Evolutionary conservation across 139 green algal genomes (phyloP), one percentile per base, ranked within the genome.

Genomic region (Micromonas pusilla): DNA sequence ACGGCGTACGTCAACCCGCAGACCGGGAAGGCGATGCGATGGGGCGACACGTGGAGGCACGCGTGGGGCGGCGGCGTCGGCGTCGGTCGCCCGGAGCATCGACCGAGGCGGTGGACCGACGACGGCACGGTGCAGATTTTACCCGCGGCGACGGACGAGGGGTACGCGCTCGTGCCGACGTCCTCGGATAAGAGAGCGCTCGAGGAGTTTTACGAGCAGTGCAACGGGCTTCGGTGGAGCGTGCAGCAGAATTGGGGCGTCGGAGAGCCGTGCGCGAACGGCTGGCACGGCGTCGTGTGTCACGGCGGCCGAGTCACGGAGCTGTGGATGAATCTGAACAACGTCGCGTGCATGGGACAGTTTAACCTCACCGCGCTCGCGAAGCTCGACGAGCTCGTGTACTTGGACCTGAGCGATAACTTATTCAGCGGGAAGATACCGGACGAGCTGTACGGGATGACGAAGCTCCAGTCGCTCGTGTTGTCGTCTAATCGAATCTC

Each of bases 201-300:
- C 3, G 28, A 52, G 21, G 72, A 78, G 52, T 66, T 78, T 21
- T 78, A 78, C 52, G 52, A 78, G 3, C 20, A 64, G 6, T 78
- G 72, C 52, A 68, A 66, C 16, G 72, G 72, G 45, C 16, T 38
- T 6, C 26, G 45, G 16, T 78, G 72, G 72, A 78, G 57, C 26
- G 26, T 30, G 25, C 21, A 36, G 23, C 72, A 45, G 39, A 78
- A 66, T n/a, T 78, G 72, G 72, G 31, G 53, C 45, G 38, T 66
- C 19, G 72, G 72, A 2, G 72, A 78, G 25, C 72, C 72, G 45
- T 78, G 72, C 52, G 45, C 45, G 52, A 33, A 67, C 39, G 25
- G 30, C 45, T 78, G 72, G 72, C 39, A 78, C 52, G 72, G 72
- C 39, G 72, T 78, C 13, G 21, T 70, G 45, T 78, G 72, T n/a